Conservation (phyloP, 2,329 filamentous ascomycete species). For the Penicillium sp. region DNA sequence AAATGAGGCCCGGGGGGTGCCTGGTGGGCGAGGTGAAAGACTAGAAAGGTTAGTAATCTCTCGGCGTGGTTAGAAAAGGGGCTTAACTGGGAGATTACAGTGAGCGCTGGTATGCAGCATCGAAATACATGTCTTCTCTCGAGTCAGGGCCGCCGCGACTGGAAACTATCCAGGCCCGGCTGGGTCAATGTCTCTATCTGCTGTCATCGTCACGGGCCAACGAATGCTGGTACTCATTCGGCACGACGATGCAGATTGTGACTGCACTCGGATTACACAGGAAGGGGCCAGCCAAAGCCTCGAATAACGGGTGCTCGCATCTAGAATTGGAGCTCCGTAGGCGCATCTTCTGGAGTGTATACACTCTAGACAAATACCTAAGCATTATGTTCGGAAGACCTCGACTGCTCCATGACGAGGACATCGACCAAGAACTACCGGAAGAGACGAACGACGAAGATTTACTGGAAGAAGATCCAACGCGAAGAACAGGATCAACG, state of each 20-base stretch:
- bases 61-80: background rate
- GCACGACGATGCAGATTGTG: constrained; percentile 56
- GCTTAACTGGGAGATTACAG: constrained; percentile 15
- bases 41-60: constrained; percentile 13
- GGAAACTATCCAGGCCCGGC: constrained; percentile 58
- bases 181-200: constrained; percentile 60
- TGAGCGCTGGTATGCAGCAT: constrained; percentile 42
- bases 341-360: constrained; percentile 63
- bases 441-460: constrained; percentile 57
- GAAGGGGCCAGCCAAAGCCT: constrained; percentile 29
- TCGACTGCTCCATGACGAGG: constrained; percentile 61
- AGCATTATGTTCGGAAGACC: constrained; percentile 64
- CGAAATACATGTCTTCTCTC: constrained; percentile 37
- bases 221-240: constrained; percentile 62
- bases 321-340: constrained; percentile 54
- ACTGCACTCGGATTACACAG: constrained; percentile 47
- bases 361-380: constrained; percentile 63
- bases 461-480: constrained; percentile 48
- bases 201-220: constrained; percentile 61
- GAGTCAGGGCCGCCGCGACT: constrained; percentile 57
- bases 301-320: constrained; percentile 32
- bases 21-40: constrained; percentile 32
- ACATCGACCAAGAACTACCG: constrained; percentile 63
- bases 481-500: constrained; percentile 33
- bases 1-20: constrained; percentile 37